Conservation (phyloP, 768 basidiomycete species). For the Suillus americanus region DNA sequence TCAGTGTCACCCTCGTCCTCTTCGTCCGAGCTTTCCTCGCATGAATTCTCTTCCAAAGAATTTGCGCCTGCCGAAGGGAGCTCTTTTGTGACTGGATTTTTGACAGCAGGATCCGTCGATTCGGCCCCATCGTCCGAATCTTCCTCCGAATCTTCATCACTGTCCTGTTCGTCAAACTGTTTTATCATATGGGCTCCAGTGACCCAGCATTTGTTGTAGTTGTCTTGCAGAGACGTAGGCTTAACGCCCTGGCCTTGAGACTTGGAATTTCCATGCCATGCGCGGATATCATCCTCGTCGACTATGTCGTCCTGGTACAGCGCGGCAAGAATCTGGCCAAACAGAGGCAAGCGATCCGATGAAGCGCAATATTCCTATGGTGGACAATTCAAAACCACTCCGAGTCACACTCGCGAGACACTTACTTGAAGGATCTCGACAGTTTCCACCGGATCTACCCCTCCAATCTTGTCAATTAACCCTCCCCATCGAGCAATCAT, state of each 20-base stretch:
- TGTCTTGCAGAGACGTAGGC: conserved; percentile 44
- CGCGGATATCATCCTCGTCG: conserved; percentile 86
- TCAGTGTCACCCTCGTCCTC: conserved; percentile 8
- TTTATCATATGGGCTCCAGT: conserved; percentile 75
- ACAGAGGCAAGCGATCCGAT: conserved; percentile 65
- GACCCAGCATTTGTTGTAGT: conserved; percentile 66
- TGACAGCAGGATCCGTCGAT: conserved; percentile 13
- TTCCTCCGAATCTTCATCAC: conserved; percentile 42
- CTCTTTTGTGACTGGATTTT: not conserved
- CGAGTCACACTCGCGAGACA: conserved; percentile 7
- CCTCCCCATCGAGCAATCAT: conserved; percentile 80
- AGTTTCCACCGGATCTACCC: conserved; percentile 80
- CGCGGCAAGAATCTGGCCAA: conserved; percentile 82
- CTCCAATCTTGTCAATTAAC: conserved; percentile 78
- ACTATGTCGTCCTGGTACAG: conserved; percentile 92
- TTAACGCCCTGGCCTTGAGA: conserved; percentile 53
- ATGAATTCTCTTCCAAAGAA: conserved; percentile 18
- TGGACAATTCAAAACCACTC: not conserved
- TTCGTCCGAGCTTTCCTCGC: conserved; percentile 20
- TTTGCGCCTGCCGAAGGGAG: not conserved
- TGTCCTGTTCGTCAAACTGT: conserved; percentile 80
- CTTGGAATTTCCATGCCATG: conserved; percentile 68
- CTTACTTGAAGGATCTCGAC: conserved; percentile 75
- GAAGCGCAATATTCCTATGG: conserved; percentile 62
- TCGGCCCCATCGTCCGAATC: conserved; percentile 21